phyloP scores from a whole-genome alignment of 805 yeast genomes.

The Candida rishiriensis region DNA sequence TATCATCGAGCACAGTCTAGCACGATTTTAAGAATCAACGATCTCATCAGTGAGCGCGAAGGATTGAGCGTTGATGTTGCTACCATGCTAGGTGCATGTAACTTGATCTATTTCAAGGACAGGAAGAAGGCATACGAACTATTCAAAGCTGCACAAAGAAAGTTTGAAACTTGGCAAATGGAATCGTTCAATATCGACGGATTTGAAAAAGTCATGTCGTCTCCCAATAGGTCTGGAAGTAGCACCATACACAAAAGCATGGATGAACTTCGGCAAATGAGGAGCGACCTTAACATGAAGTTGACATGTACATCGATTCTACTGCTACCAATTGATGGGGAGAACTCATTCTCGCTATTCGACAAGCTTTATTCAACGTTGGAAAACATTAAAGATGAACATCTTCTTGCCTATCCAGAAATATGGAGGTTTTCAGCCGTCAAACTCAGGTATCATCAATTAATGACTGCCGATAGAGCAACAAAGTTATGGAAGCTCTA shows the following conservation, averaged over 20 bases:
- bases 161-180: slow-evolving; percentile 30
- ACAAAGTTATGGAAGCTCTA: slow-evolving; percentile 17
- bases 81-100: slow-evolving; percentile 27
- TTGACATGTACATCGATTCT: slow-evolving; percentile 27
- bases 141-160: slow-evolving; percentile 25
- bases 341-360: slow-evolving; percentile 10
- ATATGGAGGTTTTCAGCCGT: slow-evolving; percentile 26
- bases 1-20: slow-evolving; percentile 23
- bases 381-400: slow-evolving; percentile 12
- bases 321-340: slow-evolving; percentile 14
- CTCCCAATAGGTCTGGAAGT: slow-evolving; percentile 1
- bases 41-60: slow-evolving; percentile 10
- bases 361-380: slow-evolving; percentile 17
- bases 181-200: slow-evolving; percentile 29
- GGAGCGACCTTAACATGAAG: slow-evolving; percentile 26
- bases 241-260: slow-evolving; percentile 6
- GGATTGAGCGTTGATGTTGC: slow-evolving; percentile 20
- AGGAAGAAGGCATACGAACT: slow-evolving; percentile 20
- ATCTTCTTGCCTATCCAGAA: slow-evolving; percentile 25
- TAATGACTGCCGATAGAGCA: slow-evolving; percentile 13
- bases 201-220: slow-evolving; percentile 21
- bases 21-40: slow-evolving; percentile 20
- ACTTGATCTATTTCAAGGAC: slow-evolving; percentile 20
- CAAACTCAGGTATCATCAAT: slow-evolving; percentile 20
- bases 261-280: slow-evolving; percentile 14